Conservation (phyloP, 495 filamentous ascomycete species). For the Pyrenula massariospora region DNA sequence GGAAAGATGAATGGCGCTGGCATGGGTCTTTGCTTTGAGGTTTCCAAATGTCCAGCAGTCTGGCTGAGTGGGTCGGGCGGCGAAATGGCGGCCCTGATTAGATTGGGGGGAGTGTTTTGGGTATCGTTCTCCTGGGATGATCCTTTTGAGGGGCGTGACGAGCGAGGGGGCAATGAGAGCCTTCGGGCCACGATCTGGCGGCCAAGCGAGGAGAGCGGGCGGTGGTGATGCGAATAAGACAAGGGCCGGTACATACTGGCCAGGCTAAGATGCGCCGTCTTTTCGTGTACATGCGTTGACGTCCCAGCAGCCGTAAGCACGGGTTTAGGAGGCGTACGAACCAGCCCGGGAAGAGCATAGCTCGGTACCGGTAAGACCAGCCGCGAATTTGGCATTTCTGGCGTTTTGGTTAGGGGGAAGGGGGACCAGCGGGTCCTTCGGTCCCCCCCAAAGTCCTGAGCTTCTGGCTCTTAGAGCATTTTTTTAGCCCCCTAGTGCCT, state of each 20-base stretch:
- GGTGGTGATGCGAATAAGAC: neutral
- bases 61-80: neutral
- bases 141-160: neutral
- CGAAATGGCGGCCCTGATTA: neutral
- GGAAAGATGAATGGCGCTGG: neutral
- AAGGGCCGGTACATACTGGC: neutral
- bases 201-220: neutral
- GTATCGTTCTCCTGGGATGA: neutral
- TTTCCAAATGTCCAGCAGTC: neutral
- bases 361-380: neutral
- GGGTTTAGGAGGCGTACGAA: neutral
- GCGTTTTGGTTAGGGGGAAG: neutral
- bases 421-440: too few relatives aligned
- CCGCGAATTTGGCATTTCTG: neutral
- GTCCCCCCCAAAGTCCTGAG: neutral
- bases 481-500: neutral
- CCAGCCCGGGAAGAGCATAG: neutral
- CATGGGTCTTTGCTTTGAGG: neutral
- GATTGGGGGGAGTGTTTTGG: neutral
- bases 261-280: neutral
- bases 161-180: neutral
- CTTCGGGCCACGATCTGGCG: neutral
- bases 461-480: neutral
- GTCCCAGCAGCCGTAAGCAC: neutral
- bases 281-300: neutral